Percentiles rank a stretch among this genome's conserved stretches.
Evolutionary conservation across 768 basidiomycete species (phyloP).

Genomic region (Hemileccinum rubropunctum): DNA sequence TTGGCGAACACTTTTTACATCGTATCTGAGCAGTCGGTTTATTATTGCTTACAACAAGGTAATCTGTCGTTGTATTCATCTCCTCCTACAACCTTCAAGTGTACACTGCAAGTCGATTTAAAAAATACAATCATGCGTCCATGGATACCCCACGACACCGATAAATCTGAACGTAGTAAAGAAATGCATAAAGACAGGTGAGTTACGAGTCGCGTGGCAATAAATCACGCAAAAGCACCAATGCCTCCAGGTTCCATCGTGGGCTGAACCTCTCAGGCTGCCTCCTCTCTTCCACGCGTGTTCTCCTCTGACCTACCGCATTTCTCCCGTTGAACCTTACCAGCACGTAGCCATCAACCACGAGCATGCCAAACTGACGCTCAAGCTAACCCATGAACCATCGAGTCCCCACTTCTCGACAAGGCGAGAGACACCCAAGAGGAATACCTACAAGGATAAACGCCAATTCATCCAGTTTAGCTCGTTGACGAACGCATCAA

Average conservation of each 20-base stretch:
- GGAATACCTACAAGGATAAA: constrained; percentile 29
- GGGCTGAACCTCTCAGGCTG: background rate
- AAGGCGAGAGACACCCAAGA: constrained; percentile 26
- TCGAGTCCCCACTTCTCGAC: constrained; percentile 20
- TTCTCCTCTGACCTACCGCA: background rate
- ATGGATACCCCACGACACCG: background rate
- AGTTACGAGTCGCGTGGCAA: background rate
- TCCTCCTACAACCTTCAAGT: constrained; percentile 6
- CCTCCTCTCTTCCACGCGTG: background rate
- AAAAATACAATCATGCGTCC: constrained; percentile 7
- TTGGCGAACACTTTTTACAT: constrained; percentile 19
- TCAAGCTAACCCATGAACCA: constrained; percentile 25
- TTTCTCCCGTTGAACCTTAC: constrained; percentile 18
- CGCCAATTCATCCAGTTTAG: background rate
- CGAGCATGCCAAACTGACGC: constrained; percentile 18
- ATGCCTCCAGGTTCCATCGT: background rate
- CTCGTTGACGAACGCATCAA: background rate
- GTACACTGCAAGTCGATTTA: constrained; percentile 14
- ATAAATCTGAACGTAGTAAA: background rate
- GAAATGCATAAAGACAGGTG: background rate
- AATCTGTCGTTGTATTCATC: constrained; percentile 25
- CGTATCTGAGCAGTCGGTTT: constrained; percentile 12
- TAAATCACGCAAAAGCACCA: background rate
- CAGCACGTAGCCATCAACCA: constrained; percentile 21
- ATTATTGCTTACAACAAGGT: constrained; percentile 24